Base-by-base conservation (phyloP, 495 filamentous ascomycete genomes). In the Amphirosellinia nigrospora region DNA sequence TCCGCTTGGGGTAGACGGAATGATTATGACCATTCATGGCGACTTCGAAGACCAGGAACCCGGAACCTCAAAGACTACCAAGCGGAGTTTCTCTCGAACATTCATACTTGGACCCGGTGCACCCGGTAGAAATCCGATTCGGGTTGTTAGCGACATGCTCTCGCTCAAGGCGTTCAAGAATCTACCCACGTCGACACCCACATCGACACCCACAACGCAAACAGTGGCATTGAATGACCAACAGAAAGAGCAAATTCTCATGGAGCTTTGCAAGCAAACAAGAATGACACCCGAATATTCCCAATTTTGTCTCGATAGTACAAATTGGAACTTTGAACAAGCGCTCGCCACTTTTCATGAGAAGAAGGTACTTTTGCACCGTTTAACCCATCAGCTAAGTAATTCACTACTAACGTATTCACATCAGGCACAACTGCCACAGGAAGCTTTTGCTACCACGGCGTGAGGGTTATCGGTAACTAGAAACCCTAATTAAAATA, bases 81-180 rank as follows among this genome's bases (percentile, higher is more conserved):
- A 87, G 34, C 90, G 95, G 70, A 93, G 91, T 72, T 98, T 97
- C 80, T 92, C 95, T 70, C 89, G 95, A 28, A 93, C 89, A 0
- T 94, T 98, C 72, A 83, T 94, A 52, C 83, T 98, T 23, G 93
- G 93, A 0, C 94, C 94, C 5, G 93, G 92, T 41, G 77, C 73
- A 36, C 81, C 85, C 1, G 84, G 83, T 30, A 85, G 84, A 8
- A 84, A 86, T 5, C 85, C 86, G 3, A 88, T 97, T 48, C 86
- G 94, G 48, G 92, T 98, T 23, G 84, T 94, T 63, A 94, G 86
- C 76, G 95, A 98, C 78, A 88, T 93, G 74, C 84, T 96, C 56
- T 87, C 87, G 26, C 78, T 97, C 32, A 86, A 91, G 53, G 85
- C 88, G 1, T 92, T 63, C 84, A 85, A 70, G 74, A 79, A 79